Base-by-base conservation (phyloP, 495 filamentous ascomycete species). In the Astrothelium macrocarpum region DNA sequence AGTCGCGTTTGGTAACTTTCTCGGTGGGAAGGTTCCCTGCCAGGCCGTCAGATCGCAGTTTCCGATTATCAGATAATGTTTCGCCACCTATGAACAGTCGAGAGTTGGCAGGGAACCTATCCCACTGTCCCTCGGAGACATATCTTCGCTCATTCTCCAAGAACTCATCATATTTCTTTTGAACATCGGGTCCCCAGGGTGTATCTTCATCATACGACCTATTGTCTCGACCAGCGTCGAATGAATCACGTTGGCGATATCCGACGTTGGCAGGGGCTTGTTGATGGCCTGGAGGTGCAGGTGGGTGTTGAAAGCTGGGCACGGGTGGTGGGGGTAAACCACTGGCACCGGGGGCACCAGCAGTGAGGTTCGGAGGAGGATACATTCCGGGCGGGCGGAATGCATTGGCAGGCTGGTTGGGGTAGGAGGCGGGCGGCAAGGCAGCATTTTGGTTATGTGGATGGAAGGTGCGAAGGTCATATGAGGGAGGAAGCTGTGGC, bases 11-110 rank as follows among this genome's bases (percentile, higher is more conserved):
- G 0, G 92, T 92, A 12, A 96, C 91, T 71, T 90, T 84, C 70
- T 98, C 94, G 28, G 88, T 92, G 29, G 90, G 91, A 26, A 98
- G 80, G 72, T 97, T 98, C 59, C 94, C 94, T 98, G 66, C 26
- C 66, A 66, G 9, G 67, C 46, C 31, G 14, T 64, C 49, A 56
- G 49, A 56, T 56, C 49, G 49, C 25, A 29, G 49, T 29, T 56
- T 56, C 29, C 49, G 49, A 16, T 28, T 56, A 29, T 56, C 49
- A 56, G 49, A 56, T 16, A 56, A 56, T 28, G 49, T 56, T 56
- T 56, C 49, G 49, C 49, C 49, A 56, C 94, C 94, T 70, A 97
- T 90, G 74, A 97, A 97, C 5, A 98, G 76, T 66, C 94, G 80
- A 1, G 91, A 95, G 0, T 87, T 87, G 20, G 85, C 78, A 0